Base-by-base conservation (phyloP, 2,329 filamentous ascomycete genomes). In the Aspergillus vadensis region DNA sequence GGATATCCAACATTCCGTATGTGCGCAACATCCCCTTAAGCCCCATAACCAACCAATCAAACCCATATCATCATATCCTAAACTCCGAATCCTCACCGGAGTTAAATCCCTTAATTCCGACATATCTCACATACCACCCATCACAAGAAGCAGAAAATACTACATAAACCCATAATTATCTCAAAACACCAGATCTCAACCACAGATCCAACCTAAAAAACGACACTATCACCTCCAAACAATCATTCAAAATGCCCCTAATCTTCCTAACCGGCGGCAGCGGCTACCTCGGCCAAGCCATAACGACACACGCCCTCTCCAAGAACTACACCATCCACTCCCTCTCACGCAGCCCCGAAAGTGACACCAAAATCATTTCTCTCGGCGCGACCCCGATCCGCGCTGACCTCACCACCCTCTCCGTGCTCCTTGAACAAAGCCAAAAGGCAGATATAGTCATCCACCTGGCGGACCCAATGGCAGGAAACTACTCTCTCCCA, bases 231-330 rank as follows among this genome's bases (percentile, higher is more conserved):
- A 43, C 4, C 9, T 32, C 30, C 10, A 17, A 21, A 4, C 7
- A 12, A 17, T 14, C 41, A 23, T 0, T 5, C 12, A 32, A 32
- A 1, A 44, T 44, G 41, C 19, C 41, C 41, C 41, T 23, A 0
- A 32, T 78, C 60, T 79, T 79, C 64, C 70, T 81, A 51, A 81
- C 80, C 6, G 80, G 80, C 39, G 73, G 78, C 3, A 75, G 78
- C 4, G 79, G 80, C 65, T 80, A 78, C 60, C 72, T 82, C 58
- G 80, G 80, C 63, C 65, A 68, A 27, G 70, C 74, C 9, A 71
- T 80, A 17, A 71, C 76, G n/a, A 58, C 76, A 54, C 75, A 78
- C 38, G 74, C 81, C 15, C 8, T 15, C 2, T 19, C 25, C 10
- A 66, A 80, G 15, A 30, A 61, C 6, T 64, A 70, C 32, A 79